Conservation (phyloP, 2,329 filamentous ascomycete genomes). For the Trichoderma gracile region DNA sequence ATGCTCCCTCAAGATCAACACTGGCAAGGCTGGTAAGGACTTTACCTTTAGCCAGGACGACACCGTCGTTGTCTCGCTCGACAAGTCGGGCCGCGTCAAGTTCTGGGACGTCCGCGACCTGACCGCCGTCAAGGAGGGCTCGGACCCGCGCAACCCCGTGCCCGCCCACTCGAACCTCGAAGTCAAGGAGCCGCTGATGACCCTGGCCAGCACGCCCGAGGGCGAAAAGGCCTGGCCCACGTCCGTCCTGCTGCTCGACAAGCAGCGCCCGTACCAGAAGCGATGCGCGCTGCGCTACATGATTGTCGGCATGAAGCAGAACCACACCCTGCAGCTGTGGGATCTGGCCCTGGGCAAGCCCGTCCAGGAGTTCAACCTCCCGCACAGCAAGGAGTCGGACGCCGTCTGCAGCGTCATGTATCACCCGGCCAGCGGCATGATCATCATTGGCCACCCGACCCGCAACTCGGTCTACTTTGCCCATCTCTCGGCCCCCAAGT, state of each 20-base stretch:
- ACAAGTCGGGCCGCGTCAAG: constrained; percentile 94
- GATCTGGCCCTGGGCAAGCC: constrained; percentile 93
- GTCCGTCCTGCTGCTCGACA: constrained; percentile 93
- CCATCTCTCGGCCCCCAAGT: constrained; percentile 90
- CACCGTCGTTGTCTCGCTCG: constrained; percentile 87
- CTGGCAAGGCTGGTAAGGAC: constrained; percentile 96
- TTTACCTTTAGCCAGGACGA: constrained; percentile 98
- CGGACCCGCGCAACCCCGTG: constrained; percentile 52
- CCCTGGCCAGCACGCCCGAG: constrained; percentile 80
- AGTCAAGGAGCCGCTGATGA: constrained; percentile 82
- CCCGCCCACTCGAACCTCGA: constrained; percentile 65
- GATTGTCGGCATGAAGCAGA: constrained; percentile 97
- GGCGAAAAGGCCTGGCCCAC: constrained; percentile 96
- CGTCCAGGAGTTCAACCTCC: constrained; percentile 95
- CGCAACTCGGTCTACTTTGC: constrained; percentile 98
- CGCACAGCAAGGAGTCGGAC: constrained; percentile 93
- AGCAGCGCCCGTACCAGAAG: constrained; percentile 89
- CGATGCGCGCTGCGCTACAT: constrained; percentile 89
- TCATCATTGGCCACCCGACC: constrained; percentile 92
- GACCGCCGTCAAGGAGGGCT: constrained; percentile 55
- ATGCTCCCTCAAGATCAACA: constrained; percentile 89
- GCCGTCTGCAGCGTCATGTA: constrained; percentile 98
- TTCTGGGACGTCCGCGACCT: constrained; percentile 96
- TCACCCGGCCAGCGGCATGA: constrained; percentile 87
- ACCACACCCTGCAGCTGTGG: constrained; percentile 97